Evolutionary conservation across 1,284 basidiomycete species (phyloP).

Genomic region (Fomes fomentarius): DNA sequence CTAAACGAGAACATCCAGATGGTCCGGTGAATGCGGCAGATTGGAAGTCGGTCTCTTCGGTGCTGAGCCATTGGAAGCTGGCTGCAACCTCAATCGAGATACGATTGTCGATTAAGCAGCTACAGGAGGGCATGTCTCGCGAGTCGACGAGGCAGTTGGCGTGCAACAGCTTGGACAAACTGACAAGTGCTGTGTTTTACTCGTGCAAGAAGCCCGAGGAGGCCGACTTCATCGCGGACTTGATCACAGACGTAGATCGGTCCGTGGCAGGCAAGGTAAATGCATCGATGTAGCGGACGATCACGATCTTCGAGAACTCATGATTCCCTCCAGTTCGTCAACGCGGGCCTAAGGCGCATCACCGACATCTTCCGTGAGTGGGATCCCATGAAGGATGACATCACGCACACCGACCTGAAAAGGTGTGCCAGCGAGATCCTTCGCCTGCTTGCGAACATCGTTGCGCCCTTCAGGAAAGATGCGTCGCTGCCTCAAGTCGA

Average conservation of each 20-base stretch:
- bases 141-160: conserved; percentile 56
- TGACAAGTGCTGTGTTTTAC: conserved; percentile 68
- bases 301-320: not conserved
- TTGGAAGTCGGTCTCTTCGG: conserved; percentile 62
- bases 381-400: conserved; percentile 23
- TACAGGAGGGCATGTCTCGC: conserved; percentile 64
- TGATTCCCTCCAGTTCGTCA: conserved; percentile 59
- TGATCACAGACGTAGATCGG: conserved; percentile 68
- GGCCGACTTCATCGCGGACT: conserved; percentile 78
- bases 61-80: conserved; percentile 81
- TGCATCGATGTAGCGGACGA: not conserved
- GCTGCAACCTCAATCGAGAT: conserved; percentile 78
- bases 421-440: conserved; percentile 66
- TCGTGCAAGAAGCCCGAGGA: conserved; percentile 74
- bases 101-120: conserved; percentile 71
- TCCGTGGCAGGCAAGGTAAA: conserved; percentile 69
- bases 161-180: conserved; percentile 59
- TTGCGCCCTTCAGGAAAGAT: conserved; percentile 61
- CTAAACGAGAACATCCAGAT: conserved; percentile 15
- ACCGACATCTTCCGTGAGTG: conserved; percentile 53
- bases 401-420: conserved; percentile 31
- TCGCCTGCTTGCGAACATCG: conserved; percentile 68
- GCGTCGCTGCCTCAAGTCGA: conserved; percentile 54
- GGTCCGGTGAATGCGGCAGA: conserved; percentile 53
- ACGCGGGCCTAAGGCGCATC: conserved; percentile 71